A percentile compares a stretch with the other conserved stretches of the same genome.
Evolutionary conservation across 345 rosid species (phyloP).

Genomic region (Corchorus capsularis): DNA sequence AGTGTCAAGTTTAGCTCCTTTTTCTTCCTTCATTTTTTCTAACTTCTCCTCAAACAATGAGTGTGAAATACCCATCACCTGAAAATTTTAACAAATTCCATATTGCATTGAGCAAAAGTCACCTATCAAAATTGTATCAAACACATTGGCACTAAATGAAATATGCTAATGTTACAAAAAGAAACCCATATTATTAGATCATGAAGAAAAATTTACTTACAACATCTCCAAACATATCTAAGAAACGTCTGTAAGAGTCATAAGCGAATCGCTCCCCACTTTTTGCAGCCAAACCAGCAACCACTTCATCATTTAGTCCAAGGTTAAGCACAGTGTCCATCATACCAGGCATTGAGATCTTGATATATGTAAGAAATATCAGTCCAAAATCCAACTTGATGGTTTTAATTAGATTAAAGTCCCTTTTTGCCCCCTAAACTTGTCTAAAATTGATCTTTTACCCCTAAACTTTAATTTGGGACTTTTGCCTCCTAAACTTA

Average conservation of each 20-base stretch:
- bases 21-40: conserved; percentile 62
- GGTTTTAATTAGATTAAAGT: too few species aligned
- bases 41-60: conserved; percentile 76
- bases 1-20: conserved; percentile 69
- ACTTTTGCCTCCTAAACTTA: too few species aligned
- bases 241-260: conserved; percentile 88
- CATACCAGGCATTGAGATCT: conserved; percentile 99
- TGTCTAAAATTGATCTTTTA: too few species aligned
- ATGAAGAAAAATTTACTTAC: conserved; percentile 52
- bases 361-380: conserved; percentile 12
- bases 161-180: too few species aligned
- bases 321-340: conserved; percentile 99
- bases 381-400: not conserved
- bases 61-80: conserved; percentile 94
- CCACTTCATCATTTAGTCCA: conserved; percentile 87
- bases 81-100: too few species aligned
- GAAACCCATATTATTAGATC: too few species aligned
- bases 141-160: too few species aligned
- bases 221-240: conserved; percentile 92
- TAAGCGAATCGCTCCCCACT: conserved; percentile 93
- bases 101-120: too few species aligned
- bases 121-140: too few species aligned
- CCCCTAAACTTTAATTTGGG: too few species aligned
- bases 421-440: too few species aligned
- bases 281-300: conserved; percentile 64